Percentiles rank a stretch among this genome's conserved stretches.
These are phyloP conservation scores for Neonectria ditissima DNA, from an alignment of 2,329 filamentous ascomycete genomes.

Conservation along the genomic window DNA sequence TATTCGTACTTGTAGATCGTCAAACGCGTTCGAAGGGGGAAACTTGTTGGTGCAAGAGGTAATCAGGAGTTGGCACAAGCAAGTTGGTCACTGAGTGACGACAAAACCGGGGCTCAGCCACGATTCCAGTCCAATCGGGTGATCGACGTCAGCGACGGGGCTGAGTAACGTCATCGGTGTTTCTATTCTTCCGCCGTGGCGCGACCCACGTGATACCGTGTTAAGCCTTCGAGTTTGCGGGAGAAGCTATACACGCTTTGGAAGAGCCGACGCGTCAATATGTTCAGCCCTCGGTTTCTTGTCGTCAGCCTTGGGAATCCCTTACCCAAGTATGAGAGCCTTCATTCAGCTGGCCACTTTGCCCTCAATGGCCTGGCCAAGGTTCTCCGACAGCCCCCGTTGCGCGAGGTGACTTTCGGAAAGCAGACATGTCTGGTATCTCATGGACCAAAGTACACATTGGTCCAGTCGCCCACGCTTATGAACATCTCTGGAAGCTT, in stretches of 20 bases:
- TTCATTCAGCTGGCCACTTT: conserved; percentile 89
- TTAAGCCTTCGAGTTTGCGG: conserved; percentile 23
- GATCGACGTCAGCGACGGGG: conserved; percentile 48
- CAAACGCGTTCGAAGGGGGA: conserved; percentile 32
- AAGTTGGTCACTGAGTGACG: conserved; percentile 46
- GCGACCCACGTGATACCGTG: conserved; percentile 47
- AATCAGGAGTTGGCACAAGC: conserved; percentile 36
- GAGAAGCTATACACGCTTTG: conserved; percentile 7
- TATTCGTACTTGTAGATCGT: conserved; percentile 23
- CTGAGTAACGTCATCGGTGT: conserved; percentile 29
- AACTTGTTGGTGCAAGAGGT: conserved; percentile 31
- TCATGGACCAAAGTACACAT: conserved; percentile 65
- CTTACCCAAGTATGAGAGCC: conserved; percentile 77
- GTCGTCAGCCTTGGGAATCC: conserved; percentile 92
- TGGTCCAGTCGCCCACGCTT: conserved; percentile 79
- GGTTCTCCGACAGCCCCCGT: conserved; percentile 58
- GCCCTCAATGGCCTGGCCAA: conserved; percentile 73
- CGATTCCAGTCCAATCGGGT: conserved; percentile 47
- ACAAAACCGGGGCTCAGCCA: conserved; percentile 50
- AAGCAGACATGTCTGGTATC: conserved; percentile 65
- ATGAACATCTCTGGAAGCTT: conserved; percentile 90
- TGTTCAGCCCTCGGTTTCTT: conserved; percentile 69
- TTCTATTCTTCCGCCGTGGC: conserved; percentile 24
- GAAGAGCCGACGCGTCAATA: conserved; percentile 38
- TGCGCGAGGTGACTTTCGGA: conserved; percentile 60